These are phyloP conservation scores for Candida verbasci DNA, from an alignment of 805 yeast genomes.

Conservation along the genomic window DNA sequence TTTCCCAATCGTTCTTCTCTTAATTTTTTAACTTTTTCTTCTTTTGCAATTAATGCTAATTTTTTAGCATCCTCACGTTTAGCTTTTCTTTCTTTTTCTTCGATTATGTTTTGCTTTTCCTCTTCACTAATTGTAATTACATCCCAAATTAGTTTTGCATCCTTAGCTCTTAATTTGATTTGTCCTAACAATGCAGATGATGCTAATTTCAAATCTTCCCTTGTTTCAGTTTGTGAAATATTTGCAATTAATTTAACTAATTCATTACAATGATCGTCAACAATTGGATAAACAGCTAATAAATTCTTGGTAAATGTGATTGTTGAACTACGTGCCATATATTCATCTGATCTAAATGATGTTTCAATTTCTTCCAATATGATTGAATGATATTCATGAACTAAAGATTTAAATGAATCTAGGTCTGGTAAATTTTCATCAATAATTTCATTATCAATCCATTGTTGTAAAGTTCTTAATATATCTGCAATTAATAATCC, in stretches of 20 bases:
- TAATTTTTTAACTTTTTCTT: not conserved
- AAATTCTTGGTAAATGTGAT: slow-evolving; percentile 71
- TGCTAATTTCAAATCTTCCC: slow-evolving; percentile 80
- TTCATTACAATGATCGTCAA: slow-evolving; percentile 60
- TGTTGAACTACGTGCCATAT: slow-evolving; percentile 76
- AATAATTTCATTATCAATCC: slow-evolving; percentile 34
- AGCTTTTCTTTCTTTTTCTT: slow-evolving; percentile 17
- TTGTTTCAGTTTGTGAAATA: slow-evolving; percentile 49
- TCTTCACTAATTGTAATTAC: slow-evolving; percentile 49
- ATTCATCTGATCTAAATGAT: slow-evolving; percentile 50
- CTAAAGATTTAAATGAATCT: slow-evolving; percentile 31
- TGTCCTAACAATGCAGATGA: slow-evolving; percentile 69
- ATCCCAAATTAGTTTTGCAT: slow-evolving; percentile 53
- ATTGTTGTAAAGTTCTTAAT: slow-evolving; percentile 43
- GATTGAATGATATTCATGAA: slow-evolving; percentile 54
- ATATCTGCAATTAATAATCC: slow-evolving; percentile 68
- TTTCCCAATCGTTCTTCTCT: slow-evolving; percentile 2
- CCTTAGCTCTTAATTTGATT: slow-evolving; percentile 48
- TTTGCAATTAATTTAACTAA: slow-evolving; percentile 44
- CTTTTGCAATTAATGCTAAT: slow-evolving; percentile 2
- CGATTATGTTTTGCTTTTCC: slow-evolving; percentile 26
- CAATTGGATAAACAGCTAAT: slow-evolving; percentile 59
- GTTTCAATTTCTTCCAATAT: slow-evolving; percentile 41
- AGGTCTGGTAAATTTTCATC: slow-evolving; percentile 15
- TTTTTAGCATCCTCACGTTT: slow-evolving; percentile 13